These are phyloP conservation scores for Thielaviopsis euricoi DNA, from an alignment of 2,329 filamentous ascomycete genomes.

Conservation along the genomic window DNA sequence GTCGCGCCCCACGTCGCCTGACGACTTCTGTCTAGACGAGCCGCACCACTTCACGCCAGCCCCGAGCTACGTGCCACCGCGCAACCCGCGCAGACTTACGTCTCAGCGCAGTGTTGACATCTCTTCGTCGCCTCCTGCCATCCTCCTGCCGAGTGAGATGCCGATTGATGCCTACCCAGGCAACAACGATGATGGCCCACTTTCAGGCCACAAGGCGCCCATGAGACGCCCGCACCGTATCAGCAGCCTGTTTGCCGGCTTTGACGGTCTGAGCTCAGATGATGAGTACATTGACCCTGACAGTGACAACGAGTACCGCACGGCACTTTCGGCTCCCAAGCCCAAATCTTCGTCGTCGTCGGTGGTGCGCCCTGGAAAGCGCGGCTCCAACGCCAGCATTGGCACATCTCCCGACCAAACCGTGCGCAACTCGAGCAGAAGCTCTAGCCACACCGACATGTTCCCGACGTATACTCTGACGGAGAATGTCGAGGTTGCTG, in stretches of 20 bases:
- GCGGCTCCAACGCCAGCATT: conserved; percentile 22
- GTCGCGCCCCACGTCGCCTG: conserved; percentile 41
- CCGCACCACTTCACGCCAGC: conserved; percentile 32
- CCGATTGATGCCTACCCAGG: conserved; percentile 55
- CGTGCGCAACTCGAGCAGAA: conserved; percentile 18
- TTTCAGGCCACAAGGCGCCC: conserved; percentile 40
- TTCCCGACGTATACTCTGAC: conserved; percentile 28
- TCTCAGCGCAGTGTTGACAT: conserved; percentile 31
- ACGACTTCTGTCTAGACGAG: conserved; percentile 18
- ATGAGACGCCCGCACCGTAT: conserved; percentile 56
- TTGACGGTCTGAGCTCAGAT: conserved; percentile 55
- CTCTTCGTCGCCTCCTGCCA: conserved; percentile 31
- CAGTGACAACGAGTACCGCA: conserved; percentile 52
- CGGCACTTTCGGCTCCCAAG: conserved; percentile 44
- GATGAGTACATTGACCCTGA: conserved; percentile 47
- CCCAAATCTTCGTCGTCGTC: conserved; percentile 14
- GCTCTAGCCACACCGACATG: conserved; percentile 24
- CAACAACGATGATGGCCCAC: conserved; percentile 64
- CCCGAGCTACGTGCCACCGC: conserved; percentile 37
- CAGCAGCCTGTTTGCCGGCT: conserved; percentile 75
- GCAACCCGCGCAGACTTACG: conserved; percentile 41
- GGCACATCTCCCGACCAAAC: conserved; percentile 26
- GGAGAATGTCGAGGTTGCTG: conserved; percentile 14
- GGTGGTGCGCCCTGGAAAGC: conserved; percentile 24
- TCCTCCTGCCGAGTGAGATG: conserved; percentile 19